Evolutionary conservation across 352 stramenopile species (phyloP), one percentile per base, ranked within the genome.

Genomic region (Phytopythium oedochilum): DNA sequence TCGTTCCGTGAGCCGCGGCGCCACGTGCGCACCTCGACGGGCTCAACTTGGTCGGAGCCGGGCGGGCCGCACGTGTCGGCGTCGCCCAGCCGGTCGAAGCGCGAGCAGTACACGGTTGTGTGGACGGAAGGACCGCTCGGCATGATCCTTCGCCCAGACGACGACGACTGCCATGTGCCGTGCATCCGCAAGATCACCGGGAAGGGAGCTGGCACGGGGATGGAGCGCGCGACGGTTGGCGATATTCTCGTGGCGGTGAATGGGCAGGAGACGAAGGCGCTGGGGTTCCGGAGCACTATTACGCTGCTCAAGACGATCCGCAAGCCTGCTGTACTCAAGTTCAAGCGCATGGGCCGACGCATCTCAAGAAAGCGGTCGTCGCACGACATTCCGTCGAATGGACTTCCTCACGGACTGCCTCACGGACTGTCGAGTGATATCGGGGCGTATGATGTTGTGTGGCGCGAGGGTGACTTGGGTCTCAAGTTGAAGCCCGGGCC

Each of bases 131-230:
- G 85, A 3, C 83, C 83, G 22, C 59, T 94, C 11, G 85, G 85
- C 9, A 93, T 94, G 83, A 93, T 94, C 60, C 66, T 94, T 28
- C 83, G 83, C 31, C 85, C 85, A 5, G 85, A 94, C 32, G 85
- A 94, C 45, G 78, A 93, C 53, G 83, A 94, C 45, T 92, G 85
- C 61, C 83, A 94, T 51, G 82, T 94, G 32, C 84, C 84, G 35
- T 94, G 84, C 57, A 92, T 94, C 55, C 84, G 84, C 52, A 94
- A 94, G 64, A 94, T 94, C 64, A 86, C 75, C 45, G 84, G 84
- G 58, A 94, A 92, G 69, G 84, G 84, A 34, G 78, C 78, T 7
- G 84, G 84, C 34, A 92, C 84, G 6, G 84, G 84, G 50, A 94
- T 94, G 77, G 84, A 94, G 50, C 69, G 79, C 45, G 84, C 84